Percentiles rank a stretch among this genome's conserved stretches.
These are phyloP conservation scores for Claviceps spartinae DNA, from an alignment of 2,329 filamentous ascomycete species.

Conservation along the genomic window DNA sequence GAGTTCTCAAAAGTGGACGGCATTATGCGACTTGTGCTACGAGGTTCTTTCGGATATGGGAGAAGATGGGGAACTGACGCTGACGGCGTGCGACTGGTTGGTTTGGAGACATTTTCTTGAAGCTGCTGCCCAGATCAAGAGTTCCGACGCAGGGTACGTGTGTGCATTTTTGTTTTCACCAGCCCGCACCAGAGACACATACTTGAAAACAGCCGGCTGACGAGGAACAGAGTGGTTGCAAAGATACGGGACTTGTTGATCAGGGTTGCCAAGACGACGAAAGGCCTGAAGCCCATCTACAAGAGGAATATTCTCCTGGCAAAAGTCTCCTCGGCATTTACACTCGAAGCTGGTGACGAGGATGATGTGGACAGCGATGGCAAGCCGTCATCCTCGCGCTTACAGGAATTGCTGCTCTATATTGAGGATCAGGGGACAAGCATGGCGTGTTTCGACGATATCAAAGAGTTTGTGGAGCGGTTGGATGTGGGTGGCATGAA, in stretches of 20 bases:
- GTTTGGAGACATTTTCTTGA: conserved; percentile 27
- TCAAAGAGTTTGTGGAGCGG: conserved; percentile 29
- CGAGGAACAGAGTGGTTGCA: conserved; percentile 15
- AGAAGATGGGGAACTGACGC: conserved; percentile 22
- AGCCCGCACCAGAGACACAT: not conserved
- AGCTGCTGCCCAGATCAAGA: conserved; percentile 22
- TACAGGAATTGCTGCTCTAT: conserved; percentile 23
- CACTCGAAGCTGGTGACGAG: conserved; percentile 16
- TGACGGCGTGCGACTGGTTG: conserved; percentile 32
- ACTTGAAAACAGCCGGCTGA: not conserved
- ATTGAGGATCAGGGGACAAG: conserved; percentile 22
- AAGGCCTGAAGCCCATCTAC: conserved; percentile 23
- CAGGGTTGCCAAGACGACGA: conserved; percentile 15
- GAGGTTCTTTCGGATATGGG: conserved; percentile 27
- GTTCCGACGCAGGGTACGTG: conserved; percentile 20
- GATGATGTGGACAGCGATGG: conserved; percentile 16
- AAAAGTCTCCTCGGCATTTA: conserved; percentile 24
- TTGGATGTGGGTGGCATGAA: conserved; percentile 27
- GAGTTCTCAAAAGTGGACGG: conserved; percentile 26
- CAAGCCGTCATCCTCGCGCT: conserved; percentile 17
- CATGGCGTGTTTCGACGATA: conserved; percentile 32
- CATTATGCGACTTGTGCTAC: conserved; percentile 29
- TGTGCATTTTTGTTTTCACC: not conserved
- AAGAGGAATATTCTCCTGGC: conserved; percentile 26
- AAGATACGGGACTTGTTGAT: conserved; percentile 18